Base-by-base conservation (phyloP, 2,329 filamentous ascomycete species). In the Colletotrichum agaves region DNA sequence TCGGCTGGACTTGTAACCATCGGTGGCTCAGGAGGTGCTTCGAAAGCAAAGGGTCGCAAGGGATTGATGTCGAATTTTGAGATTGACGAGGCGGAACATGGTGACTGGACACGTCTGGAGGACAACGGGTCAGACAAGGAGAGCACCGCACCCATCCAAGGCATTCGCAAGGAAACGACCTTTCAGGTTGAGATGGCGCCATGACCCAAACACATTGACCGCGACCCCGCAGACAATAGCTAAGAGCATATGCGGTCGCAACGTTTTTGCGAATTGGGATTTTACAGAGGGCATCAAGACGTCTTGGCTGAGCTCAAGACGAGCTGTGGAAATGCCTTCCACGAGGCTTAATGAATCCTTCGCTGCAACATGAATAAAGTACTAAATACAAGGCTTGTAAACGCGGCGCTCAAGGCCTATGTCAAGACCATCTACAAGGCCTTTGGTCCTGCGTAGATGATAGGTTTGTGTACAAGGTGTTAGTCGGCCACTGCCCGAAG, bases 321-420 rank as follows among this genome's bases (percentile, higher is more conserved):
- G 27, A 27, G 27, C 5, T 27, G 27, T 8, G 27, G 27, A 27
- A 27, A 27, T 7, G 27, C n/a, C n/a, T n/a, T n/a, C n/a, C n/a
- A n/a, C n/a, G n/a, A n/a, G n/a, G n/a, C n/a, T n/a, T n/a, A n/a
- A n/a, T n/a, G n/a, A n/a, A n/a, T n/a, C n/a, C n/a, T n/a, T n/a
- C n/a, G n/a, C n/a, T n/a, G n/a, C n/a, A n/a, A n/a, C n/a, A 83
- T 84, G 81, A 84, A 83, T 65, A 80, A 77, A 63, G 82, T 84
- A 79, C 55, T 27, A n/a, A 46, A 49, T 19, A 33, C 52, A 4
- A 52, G 61, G 1, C 8, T 63, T 3, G 61, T 44, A 2, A 49
- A 58, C n/a, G 49, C 21, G 4, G 53, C 53, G 12, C n/a, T 41
- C 2, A 58, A 59, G 43, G 17, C 33, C 6, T 59, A 62, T 11